Evolutionary conservation across 2,329 filamentous ascomycete species (phyloP).

Genomic region (Colletotrichum phormii): DNA sequence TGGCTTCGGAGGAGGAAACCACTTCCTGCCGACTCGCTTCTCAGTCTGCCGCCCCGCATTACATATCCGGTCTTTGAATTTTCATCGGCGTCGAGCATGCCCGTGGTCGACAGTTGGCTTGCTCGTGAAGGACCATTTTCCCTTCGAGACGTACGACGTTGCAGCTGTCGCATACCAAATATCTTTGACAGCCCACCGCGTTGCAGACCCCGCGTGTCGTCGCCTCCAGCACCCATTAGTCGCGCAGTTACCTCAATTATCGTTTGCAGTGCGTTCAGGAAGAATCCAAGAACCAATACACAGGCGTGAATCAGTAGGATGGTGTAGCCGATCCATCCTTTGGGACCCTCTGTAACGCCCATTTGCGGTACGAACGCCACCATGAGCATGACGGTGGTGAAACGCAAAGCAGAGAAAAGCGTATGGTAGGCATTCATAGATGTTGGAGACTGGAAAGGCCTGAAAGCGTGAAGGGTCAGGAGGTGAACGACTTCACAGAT

Average conservation of each 20-base stretch:
- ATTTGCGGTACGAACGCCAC: conserved; percentile 88
- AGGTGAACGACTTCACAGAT: conserved; percentile 95
- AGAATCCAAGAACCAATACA: conserved; percentile 90
- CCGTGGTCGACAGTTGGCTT: conserved; percentile 85
- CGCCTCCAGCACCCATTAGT: conserved; percentile 83
- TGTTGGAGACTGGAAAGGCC: conserved; percentile 88
- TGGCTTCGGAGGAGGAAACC: conserved; percentile 55
- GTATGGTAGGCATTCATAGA: conserved; percentile 98
- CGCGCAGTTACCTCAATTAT: conserved; percentile 89
- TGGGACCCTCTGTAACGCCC: conserved; percentile 80
- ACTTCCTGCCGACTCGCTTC: conserved; percentile 72
- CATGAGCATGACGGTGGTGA: conserved; percentile 81
- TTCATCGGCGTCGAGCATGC: conserved; percentile 79
- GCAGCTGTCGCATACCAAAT: conserved; percentile 91
- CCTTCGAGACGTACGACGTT: conserved; percentile 75
- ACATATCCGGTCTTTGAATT: conserved; percentile 72
- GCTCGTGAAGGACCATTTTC: conserved; percentile 73
- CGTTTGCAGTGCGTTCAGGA: conserved; percentile 91
- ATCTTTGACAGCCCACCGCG: conserved; percentile 89
- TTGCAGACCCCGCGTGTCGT: conserved; percentile 75
- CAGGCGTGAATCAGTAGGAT: conserved; percentile 88
- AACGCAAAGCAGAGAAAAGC: conserved; percentile 81
- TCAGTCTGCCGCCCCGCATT: conserved; percentile 64
- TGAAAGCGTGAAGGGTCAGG: conserved; percentile 87
- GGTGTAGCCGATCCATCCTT: conserved; percentile 95